Evolutionary conservation across 208 protist species (phyloP).

Genomic region (Acanthamoeba lugdunensis): DNA sequence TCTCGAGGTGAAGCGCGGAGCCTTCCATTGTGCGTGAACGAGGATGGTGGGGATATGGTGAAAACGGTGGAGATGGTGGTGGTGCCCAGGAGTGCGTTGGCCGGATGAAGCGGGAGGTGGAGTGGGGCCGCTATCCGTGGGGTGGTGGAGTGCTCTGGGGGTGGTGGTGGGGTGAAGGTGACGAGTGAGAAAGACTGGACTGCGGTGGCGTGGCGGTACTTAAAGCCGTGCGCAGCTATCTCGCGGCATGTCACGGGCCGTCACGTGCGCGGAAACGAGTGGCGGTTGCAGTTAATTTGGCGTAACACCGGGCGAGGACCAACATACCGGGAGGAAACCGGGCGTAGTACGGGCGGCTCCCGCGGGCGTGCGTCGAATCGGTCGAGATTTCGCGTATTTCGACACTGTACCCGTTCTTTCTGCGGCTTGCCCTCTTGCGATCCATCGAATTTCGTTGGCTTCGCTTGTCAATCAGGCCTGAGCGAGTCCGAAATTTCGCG

Average conservation of each 20-base stretch:
- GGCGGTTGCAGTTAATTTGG: constrained; percentile 7
- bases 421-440: background rate
- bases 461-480: background rate
- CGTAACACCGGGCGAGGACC: background rate
- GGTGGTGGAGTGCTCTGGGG: background rate
- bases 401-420: background rate
- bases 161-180: constrained; percentile 22
- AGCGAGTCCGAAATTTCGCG: background rate
- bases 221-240: background rate
- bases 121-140: background rate
- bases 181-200: constrained; percentile 24
- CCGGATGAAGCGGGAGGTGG: background rate
- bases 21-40: background rate
- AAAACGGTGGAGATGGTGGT: background rate
- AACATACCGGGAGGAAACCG: background rate
- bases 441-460: constrained; percentile 53
- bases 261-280: background rate
- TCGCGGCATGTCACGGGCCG: background rate
- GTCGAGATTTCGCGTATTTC: constrained; percentile 14
- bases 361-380: background rate
- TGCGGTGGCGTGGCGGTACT: background rate
- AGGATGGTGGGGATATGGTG: background rate
- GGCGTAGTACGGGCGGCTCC: background rate
- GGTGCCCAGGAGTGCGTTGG: background rate
- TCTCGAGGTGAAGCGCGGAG: constrained; percentile 23